A percentile compares a stretch with the other conserved stretches of the same genome.
Evolutionary conservation across 352 stramenopile species (phyloP).

Genomic region (Phytopythium oedochilum): DNA sequence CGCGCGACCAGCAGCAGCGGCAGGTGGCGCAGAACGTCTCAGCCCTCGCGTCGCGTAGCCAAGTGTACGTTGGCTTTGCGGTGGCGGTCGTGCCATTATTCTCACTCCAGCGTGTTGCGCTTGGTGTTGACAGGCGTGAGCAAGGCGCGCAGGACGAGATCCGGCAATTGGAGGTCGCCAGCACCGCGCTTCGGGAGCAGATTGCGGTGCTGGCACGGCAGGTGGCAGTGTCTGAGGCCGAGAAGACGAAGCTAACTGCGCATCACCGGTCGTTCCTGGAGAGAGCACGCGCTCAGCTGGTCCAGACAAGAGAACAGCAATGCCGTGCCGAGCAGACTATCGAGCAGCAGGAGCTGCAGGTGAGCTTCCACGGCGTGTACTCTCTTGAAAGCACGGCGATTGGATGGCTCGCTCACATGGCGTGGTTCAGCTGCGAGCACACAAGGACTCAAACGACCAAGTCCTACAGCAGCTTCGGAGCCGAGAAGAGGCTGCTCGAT

Average conservation of each 20-base stretch:
- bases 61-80: slow-evolving; percentile 22
- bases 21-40: slow-evolving; percentile 17
- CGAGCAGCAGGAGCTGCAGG: background rate
- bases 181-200: slow-evolving; percentile 18
- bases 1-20: slow-evolving; percentile 31
- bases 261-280: slow-evolving; percentile 35
- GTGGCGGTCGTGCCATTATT: background rate
- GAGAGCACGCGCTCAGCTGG: slow-evolving; percentile 22
- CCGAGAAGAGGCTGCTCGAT: background rate
- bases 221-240: slow-evolving; percentile 19
- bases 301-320: slow-evolving; percentile 7
- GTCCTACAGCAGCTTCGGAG: background rate
- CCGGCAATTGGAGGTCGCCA: slow-evolving; percentile 24
- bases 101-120: background rate
- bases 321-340: background rate
- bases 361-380: background rate
- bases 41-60: slow-evolving; percentile 16
- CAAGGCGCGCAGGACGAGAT: slow-evolving; percentile 28
- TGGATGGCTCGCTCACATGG: no score
- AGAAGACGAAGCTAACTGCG: slow-evolving; percentile 16
- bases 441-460: slow-evolving; percentile 2
- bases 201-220: slow-evolving; percentile 23
- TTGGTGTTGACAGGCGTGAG: slow-evolving; percentile 17
- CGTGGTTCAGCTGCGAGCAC: background rate
- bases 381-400: no score